These are phyloP conservation scores for Phytophthora sp. DNA, from an alignment of 352 stramenopile genomes.

Conservation along the genomic window DNA sequence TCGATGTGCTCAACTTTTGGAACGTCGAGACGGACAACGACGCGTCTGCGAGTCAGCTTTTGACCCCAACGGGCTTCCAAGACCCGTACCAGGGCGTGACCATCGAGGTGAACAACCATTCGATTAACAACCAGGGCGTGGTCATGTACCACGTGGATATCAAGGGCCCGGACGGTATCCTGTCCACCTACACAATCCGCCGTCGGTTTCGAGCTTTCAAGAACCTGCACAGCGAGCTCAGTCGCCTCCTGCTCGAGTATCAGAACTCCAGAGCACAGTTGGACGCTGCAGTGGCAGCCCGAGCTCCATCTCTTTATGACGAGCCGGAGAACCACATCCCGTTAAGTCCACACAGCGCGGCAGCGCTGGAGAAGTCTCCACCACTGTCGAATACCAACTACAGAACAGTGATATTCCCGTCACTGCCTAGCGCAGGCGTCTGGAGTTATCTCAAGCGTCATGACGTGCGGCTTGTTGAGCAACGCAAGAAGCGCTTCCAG, in stretches of 20 bases:
- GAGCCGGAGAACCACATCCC: constrained; percentile 46
- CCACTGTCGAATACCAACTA: constrained; percentile 50
- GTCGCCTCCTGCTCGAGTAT: constrained; percentile 59
- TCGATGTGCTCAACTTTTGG: constrained; percentile 70
- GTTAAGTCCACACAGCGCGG: constrained; percentile 49
- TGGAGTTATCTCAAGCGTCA: constrained; percentile 87
- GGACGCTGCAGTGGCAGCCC: constrained; percentile 13
- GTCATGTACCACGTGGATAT: constrained; percentile 92
- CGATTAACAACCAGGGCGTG: constrained; percentile 75
- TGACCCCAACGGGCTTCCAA: constrained; percentile 38
- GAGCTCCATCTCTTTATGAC: constrained; percentile 4
- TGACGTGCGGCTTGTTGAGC: constrained; percentile 77
- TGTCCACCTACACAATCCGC: constrained; percentile 88
- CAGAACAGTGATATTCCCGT: constrained; percentile 56
- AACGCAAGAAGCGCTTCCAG: constrained; percentile 83
- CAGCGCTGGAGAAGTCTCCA: constrained; percentile 31
- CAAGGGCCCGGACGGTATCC: constrained; percentile 70
- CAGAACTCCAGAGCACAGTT: constrained; percentile 41
- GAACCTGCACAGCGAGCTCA: constrained; percentile 76
- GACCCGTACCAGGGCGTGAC: constrained; percentile 75
- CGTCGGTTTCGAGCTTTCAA: constrained; percentile 83
- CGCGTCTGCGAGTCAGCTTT: constrained; percentile 41
- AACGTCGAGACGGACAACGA: constrained; percentile 50
- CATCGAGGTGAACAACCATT: constrained; percentile 77
- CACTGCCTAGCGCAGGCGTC: constrained; percentile 73